These are phyloP conservation scores for Solanum sejunctum DNA, from an alignment of 257 asterid genomes.

Conservation along the genomic window DNA sequence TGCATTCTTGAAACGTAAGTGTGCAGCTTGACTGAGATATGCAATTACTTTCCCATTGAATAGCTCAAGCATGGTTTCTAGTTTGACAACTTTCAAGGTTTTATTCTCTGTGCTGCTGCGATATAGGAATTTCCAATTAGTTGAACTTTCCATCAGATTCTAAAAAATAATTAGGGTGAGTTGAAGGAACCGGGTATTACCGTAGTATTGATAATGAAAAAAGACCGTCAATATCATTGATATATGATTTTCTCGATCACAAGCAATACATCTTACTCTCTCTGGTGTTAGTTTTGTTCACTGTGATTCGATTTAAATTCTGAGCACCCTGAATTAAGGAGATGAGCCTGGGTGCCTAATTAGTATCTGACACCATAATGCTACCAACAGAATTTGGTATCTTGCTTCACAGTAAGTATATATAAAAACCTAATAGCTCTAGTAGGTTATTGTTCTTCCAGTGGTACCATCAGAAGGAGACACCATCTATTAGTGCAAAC, in stretches of 20 bases:
- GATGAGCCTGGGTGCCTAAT: background rate
- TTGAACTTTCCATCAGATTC: background rate
- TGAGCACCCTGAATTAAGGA: background rate
- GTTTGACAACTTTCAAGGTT: background rate
- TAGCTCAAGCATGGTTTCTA: background rate
- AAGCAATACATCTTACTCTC: background rate
- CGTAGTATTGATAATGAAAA: background rate
- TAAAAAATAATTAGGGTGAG: background rate
- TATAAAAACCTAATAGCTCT: background rate
- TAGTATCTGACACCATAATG: background rate
- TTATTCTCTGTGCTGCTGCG: background rate
- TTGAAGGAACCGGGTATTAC: background rate
- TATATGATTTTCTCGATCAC: background rate
- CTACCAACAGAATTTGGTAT: background rate
- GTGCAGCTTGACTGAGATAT: background rate
- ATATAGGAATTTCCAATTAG: background rate
- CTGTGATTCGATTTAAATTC: background rate
- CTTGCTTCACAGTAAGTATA: background rate
- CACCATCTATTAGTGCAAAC: background rate
- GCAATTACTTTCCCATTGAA: background rate
- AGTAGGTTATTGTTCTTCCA: background rate
- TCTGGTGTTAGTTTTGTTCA: background rate
- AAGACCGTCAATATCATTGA: background rate
- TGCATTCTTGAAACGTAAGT: conserved; percentile 66
- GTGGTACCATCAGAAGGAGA: background rate